Conservation (phyloP, 371 early-diverging fungal species). For the Blakeslea trispora region DNA sequence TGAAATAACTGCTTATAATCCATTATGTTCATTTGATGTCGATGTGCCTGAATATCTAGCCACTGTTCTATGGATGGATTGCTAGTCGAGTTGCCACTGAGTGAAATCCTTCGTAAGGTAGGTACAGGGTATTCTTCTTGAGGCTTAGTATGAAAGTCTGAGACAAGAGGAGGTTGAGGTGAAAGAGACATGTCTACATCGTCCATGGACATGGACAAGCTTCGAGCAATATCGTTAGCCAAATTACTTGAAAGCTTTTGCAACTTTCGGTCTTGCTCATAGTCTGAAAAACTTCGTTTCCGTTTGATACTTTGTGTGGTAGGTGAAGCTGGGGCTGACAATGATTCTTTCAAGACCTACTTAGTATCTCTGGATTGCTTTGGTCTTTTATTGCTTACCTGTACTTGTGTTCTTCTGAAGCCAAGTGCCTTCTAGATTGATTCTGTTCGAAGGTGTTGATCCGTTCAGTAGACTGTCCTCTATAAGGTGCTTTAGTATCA, state of each 20-base stretch:
- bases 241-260: constrained; percentile 41
- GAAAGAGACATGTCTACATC: constrained; percentile 15
- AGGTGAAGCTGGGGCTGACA: constrained; percentile 14
- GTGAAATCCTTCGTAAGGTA: constrained; percentile 24
- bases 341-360: no score
- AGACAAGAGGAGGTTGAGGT: not conserved
- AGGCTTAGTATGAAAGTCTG: not conserved
- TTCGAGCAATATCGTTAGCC: constrained; percentile 50
- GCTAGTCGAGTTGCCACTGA: constrained; percentile 15
- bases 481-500: constrained; percentile 11
- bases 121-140: constrained; percentile 23
- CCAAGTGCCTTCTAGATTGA: constrained; percentile 5
- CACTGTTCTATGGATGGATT: constrained; percentile 20
- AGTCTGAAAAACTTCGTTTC: constrained; percentile 43
- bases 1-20: constrained; percentile 16
- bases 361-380: no score
- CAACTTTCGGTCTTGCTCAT: constrained; percentile 41
- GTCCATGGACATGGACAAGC: constrained; percentile 31
- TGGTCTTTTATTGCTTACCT: constrained; percentile 9
- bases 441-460: constrained; percentile 9
- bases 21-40: constrained; percentile 7
- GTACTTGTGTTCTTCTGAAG: constrained; percentile 13
- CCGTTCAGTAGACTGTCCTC: constrained; percentile 34
- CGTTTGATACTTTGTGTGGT: constrained; percentile 29
- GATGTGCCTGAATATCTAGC: constrained; percentile 23